phyloP scores from a whole-genome alignment of 148 eudicot genomes.

The Chenopodium quinoa region DNA sequence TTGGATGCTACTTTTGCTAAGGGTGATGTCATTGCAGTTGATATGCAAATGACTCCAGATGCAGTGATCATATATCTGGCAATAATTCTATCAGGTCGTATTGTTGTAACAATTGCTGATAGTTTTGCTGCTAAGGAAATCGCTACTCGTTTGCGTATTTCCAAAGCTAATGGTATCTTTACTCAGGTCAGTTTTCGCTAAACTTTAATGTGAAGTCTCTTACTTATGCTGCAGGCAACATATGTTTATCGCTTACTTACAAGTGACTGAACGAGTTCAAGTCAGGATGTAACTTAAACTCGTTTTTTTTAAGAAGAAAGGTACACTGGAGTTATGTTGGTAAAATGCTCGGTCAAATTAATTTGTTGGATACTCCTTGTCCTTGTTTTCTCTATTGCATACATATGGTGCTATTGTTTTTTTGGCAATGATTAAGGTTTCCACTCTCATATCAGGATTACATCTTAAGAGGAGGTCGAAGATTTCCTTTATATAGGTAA shows the following conservation, averaged over 20 bases:
- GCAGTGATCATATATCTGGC: constrained; percentile 92
- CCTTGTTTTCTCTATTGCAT: background rate
- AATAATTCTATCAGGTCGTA: constrained; percentile 65
- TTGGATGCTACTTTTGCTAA: constrained; percentile 61
- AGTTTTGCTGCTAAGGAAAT: constrained; percentile 90
- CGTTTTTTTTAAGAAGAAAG: background rate
- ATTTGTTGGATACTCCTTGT: background rate
- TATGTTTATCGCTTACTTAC: background rate
- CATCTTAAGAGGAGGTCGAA: constrained; percentile 79
- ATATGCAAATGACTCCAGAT: constrained; percentile 87
- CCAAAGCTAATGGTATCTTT: constrained; percentile 80
- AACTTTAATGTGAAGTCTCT: background rate
- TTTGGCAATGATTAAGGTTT: constrained; percentile 24
- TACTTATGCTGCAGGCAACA: background rate
- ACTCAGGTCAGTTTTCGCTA: constrained; percentile 58
- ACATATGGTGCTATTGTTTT: background rate
- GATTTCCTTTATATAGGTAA: constrained; percentile 86
- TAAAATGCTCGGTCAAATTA: background rate
- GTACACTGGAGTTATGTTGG: background rate
- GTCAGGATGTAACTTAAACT: background rate
- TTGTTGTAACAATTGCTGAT: constrained; percentile 88
- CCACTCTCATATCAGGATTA: constrained; percentile 53
- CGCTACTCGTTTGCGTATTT: constrained; percentile 76
- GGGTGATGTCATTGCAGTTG: constrained; percentile 91
- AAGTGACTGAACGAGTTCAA: background rate